phyloP scores from a whole-genome alignment of 495 filamentous ascomycete genomes.

The Mytilinidion resinicola region DNA sequence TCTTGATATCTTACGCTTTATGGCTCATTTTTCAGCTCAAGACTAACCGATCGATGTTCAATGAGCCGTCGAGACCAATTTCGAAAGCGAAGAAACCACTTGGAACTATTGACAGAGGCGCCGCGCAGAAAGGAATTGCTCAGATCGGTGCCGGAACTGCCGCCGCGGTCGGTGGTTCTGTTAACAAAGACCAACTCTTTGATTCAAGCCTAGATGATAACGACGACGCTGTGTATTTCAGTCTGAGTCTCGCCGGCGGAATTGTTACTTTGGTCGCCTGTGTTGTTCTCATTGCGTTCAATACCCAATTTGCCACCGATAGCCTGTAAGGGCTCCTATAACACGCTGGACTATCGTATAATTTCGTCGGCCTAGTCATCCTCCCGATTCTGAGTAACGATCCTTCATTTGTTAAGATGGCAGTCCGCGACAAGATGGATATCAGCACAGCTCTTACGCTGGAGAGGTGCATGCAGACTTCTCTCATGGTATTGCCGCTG shows the following conservation, averaged over 20 bases:
- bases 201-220: not conserved
- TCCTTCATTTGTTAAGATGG: slow-evolving; percentile 29
- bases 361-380: slow-evolving; percentile 34
- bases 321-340: slow-evolving; percentile 13
- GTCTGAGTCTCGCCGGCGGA: not conserved
- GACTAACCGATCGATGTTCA: not conserved
- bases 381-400: slow-evolving; percentile 35
- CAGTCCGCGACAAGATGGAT: slow-evolving; percentile 36
- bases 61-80: not conserved
- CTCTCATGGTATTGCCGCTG: slow-evolving; percentile 22
- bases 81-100: not conserved
- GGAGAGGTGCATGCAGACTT: slow-evolving; percentile 30
- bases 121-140: not conserved
- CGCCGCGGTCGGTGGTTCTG: not conserved
- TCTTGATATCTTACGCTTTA: slow-evolving; percentile 29
- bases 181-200: not conserved
- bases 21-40: slow-evolving; percentile 33
- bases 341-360: slow-evolving; percentile 13
- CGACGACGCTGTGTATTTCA: not conserved
- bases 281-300: slow-evolving; percentile 9
- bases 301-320: slow-evolving; percentile 17
- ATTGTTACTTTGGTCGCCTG: not conserved
- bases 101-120: not conserved
- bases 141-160: not conserved
- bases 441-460: slow-evolving; percentile 31